Base-by-base conservation (phyloP, 345 rosid species). In the Pseudoturritis turrita region DNA sequence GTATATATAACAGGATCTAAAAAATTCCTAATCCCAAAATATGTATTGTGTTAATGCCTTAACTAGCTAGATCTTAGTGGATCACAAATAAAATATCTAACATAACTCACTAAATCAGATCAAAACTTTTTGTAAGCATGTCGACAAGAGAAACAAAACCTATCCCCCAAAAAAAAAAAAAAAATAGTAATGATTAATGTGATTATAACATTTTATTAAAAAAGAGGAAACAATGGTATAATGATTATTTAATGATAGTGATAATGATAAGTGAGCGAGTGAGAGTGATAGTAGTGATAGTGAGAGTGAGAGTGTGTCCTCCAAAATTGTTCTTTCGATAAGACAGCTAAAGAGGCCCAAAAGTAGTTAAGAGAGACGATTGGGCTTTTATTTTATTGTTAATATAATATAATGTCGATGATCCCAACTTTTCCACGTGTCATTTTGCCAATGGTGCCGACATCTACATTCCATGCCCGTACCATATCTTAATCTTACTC, bases 141-240 rank as follows among this genome's bases (percentile, higher is more conserved):
- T 73, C 77, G 77, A 73, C 77, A 46, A 65, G 58, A 45, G 71
- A 73, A 73, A 73, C 77, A 73, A 73, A 64, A 73, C 10, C 3
- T 19, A 36, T 3, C 43, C 7, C 63, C 70, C 7, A 28, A 65
- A 33, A 4, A 47, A 47, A 59, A 0, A 12, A 68, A 44, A 1
- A 11, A 18, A n/a, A 35, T 36, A 39, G 33, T 29, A 68, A 54
- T 28, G 62, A 69, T 28, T 67, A 22, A 56, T 31, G 9, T 69
- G 65, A 56, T 18, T 17, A 45, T 44, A 63, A 53, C 49, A 72
- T 31, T 9, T 44, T 17, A 14, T n/a, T 21, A 37, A 4, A 43
- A 52, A 21, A 22, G 2, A 10, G 23, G 10, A 52, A 39, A 44
- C 13, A 73, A 46, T 19, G 56, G 72, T 73, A 71, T 35, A 19